Conservation (phyloP, 495 filamentous ascomycete species). For the Lineolata rhizophorae region DNA sequence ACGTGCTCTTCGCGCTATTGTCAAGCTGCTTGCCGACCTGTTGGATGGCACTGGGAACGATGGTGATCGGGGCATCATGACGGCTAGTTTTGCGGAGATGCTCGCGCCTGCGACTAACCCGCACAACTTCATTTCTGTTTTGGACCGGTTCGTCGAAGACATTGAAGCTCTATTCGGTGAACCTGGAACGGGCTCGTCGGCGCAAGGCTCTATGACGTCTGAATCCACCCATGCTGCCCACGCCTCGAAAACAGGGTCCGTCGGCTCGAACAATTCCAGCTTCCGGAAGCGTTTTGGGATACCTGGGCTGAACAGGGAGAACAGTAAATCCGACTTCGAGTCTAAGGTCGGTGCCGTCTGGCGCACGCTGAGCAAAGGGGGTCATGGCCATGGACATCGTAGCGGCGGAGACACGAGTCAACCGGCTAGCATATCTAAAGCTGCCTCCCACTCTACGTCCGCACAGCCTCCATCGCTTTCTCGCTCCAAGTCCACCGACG, state of each 20-base stretch:
- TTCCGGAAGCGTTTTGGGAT: constrained; percentile 67
- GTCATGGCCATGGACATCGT: too few relatives aligned
- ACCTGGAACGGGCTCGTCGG: constrained; percentile 18
- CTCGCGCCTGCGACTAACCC: constrained; percentile 29
- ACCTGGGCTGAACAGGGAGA: constrained; percentile 52
- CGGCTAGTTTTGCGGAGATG: constrained; percentile 75
- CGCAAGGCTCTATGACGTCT: constrained; percentile 22
- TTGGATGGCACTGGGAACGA: constrained; percentile 90
- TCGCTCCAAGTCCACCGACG: constrained; percentile 67
- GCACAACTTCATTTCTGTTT: constrained; percentile 66
- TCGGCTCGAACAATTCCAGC: constrained; percentile 58
- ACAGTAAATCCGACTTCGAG: constrained; percentile 49
- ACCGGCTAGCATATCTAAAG: constrained; percentile 37
- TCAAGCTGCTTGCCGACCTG: constrained; percentile 69
- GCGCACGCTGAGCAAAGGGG: constrained; percentile 75
- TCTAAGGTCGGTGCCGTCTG: constrained; percentile 56
- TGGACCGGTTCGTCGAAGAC: constrained; percentile 85
- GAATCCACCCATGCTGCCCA: constrained; percentile 20
- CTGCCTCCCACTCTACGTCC: constrained; percentile 1
- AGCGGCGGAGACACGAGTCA: too few relatives aligned
- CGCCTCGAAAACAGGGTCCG: constrained; percentile 29
- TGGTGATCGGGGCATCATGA: constrained; percentile 75
- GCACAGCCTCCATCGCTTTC: constrained; percentile 24
- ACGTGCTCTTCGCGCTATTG: constrained; percentile 61
- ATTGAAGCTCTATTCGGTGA: constrained; percentile 73